phyloP scores from a whole-genome alignment of 352 stramenopile genomes.

The Globisporangium recalcitrans region DNA sequence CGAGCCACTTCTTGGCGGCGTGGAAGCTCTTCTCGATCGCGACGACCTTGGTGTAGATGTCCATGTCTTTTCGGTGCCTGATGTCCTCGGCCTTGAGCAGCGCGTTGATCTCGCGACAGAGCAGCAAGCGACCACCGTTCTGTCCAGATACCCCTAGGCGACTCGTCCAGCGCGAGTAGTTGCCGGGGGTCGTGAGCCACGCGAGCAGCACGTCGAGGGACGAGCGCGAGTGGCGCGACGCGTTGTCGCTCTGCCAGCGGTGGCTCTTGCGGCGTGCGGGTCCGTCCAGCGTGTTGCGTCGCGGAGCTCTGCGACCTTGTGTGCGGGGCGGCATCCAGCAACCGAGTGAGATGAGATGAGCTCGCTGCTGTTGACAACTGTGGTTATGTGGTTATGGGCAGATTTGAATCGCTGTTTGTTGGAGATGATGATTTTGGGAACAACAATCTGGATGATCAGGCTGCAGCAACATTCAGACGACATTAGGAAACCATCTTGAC shows the following conservation, averaged over 20 bases:
- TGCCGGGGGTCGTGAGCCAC: constrained; percentile 27
- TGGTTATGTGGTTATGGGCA: too few relatives aligned
- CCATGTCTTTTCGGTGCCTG: constrained; percentile 12
- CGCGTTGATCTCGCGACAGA: constrained; percentile 16
- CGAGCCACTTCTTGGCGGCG: constrained; percentile 20
- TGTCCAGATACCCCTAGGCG: not conserved
- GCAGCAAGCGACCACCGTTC: not conserved
- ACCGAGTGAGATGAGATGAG: not conserved
- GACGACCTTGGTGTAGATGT: constrained; percentile 13
- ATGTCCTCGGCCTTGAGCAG: constrained; percentile 13
- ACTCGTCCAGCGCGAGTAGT: constrained; percentile 25
- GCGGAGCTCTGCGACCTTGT: too few relatives aligned
- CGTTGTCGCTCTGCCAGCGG: constrained; percentile 14
- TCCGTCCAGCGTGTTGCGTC: not conserved
- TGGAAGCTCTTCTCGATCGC: constrained; percentile 17
- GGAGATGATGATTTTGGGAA: too few relatives aligned
- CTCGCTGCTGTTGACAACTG: not conserved
- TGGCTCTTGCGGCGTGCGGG: constrained; percentile 1
- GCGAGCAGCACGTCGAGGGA: constrained; percentile 30
- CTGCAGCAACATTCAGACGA: not conserved
- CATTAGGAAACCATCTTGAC: constrained; percentile 3
- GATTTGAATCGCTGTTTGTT: too few relatives aligned
- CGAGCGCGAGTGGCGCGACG: constrained; percentile 6
- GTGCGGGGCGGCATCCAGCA: not conserved
- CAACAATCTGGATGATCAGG: too few relatives aligned